Evolutionary conservation across 805 yeast species (phyloP).

Genomic region (Candida xyloterini): DNA sequence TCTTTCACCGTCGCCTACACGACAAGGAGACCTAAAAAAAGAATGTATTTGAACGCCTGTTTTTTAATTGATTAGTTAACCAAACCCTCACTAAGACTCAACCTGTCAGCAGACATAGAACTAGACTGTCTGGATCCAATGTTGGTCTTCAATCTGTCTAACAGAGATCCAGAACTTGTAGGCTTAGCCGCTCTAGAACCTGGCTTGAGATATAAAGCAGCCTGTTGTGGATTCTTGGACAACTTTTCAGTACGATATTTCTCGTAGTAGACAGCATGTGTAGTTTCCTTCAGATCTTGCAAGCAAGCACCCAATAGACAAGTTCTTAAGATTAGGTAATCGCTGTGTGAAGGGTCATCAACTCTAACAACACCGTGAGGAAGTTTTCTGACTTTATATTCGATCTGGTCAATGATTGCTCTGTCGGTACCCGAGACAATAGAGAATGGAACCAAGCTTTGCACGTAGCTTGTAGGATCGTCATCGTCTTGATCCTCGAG

Average conservation of each 20-base stretch:
- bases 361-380: conserved; percentile 87
- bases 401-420: conserved; percentile 63
- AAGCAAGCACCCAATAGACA: conserved; percentile 75
- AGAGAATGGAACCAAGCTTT: conserved; percentile 70
- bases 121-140: conserved; percentile 24
- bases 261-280: conserved; percentile 75
- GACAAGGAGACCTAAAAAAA: conserved; percentile 5
- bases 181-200: conserved; percentile 16
- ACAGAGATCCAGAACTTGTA: conserved; percentile 20
- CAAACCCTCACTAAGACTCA: conserved; percentile 17
- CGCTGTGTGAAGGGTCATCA: conserved; percentile 78
- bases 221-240: conserved; percentile 18
- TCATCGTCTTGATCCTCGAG: conserved; percentile 26
- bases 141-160: conserved; percentile 24
- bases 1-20: conserved; percentile 14
- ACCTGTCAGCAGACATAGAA: conserved; percentile 19
- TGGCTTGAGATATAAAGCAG: conserved; percentile 11
- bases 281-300: conserved; percentile 73
- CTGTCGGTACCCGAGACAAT: conserved; percentile 83
- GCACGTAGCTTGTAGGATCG: conserved; percentile 18
- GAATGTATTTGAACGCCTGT: background rate
- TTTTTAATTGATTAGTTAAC: conserved; percentile 8
- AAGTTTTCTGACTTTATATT: conserved; percentile 73
- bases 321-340: conserved; percentile 71
- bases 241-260: conserved; percentile 58